These are phyloP conservation scores for Suillus subluteus DNA, from an alignment of 768 basidiomycete genomes.

Conservation along the genomic window DNA sequence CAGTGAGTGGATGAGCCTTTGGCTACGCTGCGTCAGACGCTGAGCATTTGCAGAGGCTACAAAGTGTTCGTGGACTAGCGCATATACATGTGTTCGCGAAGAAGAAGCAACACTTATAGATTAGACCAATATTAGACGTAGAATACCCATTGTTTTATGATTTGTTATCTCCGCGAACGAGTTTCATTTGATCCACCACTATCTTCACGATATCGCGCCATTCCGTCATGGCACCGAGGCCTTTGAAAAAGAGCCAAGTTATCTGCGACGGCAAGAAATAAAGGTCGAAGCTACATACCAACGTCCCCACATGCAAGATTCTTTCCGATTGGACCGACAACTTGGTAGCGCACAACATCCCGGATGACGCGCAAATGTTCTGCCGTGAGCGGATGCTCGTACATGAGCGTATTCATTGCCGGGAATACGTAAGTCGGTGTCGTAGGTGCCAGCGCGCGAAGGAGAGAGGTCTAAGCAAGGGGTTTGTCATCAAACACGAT, in stretches of 20 bases:
- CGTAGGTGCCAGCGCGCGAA: conserved; percentile 80
- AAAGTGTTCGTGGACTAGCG: conserved; percentile 79
- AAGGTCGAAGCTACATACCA: conserved; percentile 50
- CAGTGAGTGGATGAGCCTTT: conserved; percentile 49
- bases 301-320: conserved; percentile 89
- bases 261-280: background rate
- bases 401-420: conserved; percentile 99
- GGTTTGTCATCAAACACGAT: background rate
- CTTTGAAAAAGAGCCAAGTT: background rate
- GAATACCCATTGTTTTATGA: background rate
- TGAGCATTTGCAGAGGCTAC: conserved; percentile 58
- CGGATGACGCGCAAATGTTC: conserved; percentile 78
- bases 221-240: conserved; percentile 69
- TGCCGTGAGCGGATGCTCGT: conserved; percentile 88
- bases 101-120: conserved; percentile 38
- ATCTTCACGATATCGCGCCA: conserved; percentile 87
- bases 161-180: conserved; percentile 9
- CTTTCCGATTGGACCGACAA: conserved; percentile 90
- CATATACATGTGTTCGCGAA: conserved; percentile 89
- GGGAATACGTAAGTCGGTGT: conserved; percentile 94
- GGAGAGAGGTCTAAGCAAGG: conserved; percentile 64
- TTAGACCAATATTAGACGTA: background rate
- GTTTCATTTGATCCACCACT: conserved; percentile 59
- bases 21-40: background rate
- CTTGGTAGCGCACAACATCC: conserved; percentile 77